Conservation (phyloP, 768 basidiomycete species). For the Termitomyces sp. region DNA sequence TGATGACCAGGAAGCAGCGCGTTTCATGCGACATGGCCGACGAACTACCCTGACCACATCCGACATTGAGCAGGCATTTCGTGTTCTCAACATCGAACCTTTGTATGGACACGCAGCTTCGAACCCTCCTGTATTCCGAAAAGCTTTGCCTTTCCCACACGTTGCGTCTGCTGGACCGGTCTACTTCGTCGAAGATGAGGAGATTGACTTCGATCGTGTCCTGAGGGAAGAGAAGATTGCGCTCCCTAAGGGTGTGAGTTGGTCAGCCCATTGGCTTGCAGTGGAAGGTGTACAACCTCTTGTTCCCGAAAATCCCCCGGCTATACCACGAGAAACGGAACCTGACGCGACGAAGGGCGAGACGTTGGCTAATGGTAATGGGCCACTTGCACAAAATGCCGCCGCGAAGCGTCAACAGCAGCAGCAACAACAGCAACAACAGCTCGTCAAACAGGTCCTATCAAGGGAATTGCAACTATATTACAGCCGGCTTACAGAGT, state of each 20-base stretch:
- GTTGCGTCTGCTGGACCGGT: conserved; percentile 61
- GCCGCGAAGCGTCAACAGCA: conserved; percentile 35
- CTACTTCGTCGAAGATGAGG: conserved; percentile 95
- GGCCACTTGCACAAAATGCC: conserved; percentile 13
- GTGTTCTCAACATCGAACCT: conserved; percentile 94
- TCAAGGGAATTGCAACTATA: conserved; percentile 94
- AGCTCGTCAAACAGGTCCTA: conserved; percentile 87
- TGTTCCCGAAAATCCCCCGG: conserved; percentile 20
- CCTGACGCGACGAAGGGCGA: conserved; percentile 29
- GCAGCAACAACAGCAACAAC: conserved; percentile 58
- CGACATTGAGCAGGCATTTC: conserved; percentile 92
- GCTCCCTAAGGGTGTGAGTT: conserved; percentile 76
- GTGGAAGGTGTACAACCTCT: conserved; percentile 87
- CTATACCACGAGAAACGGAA: conserved; percentile 21
- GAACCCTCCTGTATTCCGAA: conserved; percentile 60
- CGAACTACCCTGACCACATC: conserved; percentile 85
- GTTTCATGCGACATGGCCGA: conserved; percentile 94
- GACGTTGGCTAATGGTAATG: conserved; percentile 18
- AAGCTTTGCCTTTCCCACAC: conserved; percentile 52
- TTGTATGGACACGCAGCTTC: conserved; percentile 80
- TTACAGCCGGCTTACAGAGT: conserved; percentile 85
- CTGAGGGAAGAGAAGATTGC: conserved; percentile 82
- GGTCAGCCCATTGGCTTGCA: conserved; percentile 97
- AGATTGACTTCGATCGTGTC: conserved; percentile 93
- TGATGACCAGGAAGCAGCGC: conserved; percentile 76